Evolutionary conservation across 2,329 filamentous ascomycete genomes (phyloP).

Genomic region (Nothomitra cinnamomea): DNA sequence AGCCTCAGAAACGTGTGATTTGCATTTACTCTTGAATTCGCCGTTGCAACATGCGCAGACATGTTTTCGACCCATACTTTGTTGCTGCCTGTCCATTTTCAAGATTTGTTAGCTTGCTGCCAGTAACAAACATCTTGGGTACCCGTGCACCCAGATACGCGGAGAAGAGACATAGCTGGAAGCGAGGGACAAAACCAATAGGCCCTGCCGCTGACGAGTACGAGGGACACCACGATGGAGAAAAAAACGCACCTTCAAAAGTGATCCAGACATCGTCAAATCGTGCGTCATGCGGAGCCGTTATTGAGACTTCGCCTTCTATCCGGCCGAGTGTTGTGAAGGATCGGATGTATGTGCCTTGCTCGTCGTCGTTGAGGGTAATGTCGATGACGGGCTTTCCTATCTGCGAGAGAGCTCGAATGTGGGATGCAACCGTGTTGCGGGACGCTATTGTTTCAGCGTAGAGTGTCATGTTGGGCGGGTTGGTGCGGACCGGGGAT

Average conservation of each 20-base stretch:
- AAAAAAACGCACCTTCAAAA: constrained; percentile 15
- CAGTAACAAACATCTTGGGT: background rate
- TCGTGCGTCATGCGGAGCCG: constrained; percentile 15
- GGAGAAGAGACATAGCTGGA: background rate
- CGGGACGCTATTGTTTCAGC: constrained; percentile 1
- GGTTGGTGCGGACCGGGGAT: background rate
- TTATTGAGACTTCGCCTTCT: constrained; percentile 16
- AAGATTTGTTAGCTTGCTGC: constrained; percentile 7
- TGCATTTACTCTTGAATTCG: constrained; percentile 36
- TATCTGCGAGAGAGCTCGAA: constrained; percentile 2
- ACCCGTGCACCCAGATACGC: background rate
- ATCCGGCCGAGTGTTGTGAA: constrained; percentile 20
- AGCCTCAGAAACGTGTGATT: constrained; percentile 44
- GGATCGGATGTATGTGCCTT: constrained; percentile 11
- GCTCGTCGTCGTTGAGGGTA: constrained; percentile 1
- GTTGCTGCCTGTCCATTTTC: constrained; percentile 25
- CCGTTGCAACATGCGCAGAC: constrained; percentile 25
- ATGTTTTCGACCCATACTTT: constrained; percentile 38
- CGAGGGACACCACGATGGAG: background rate
- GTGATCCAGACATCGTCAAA: constrained; percentile 17
- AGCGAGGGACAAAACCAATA: background rate
- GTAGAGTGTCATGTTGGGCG: background rate
- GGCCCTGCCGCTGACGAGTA: background rate
- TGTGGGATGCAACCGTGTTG: constrained; percentile 5
- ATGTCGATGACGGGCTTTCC: constrained; percentile 5